These are phyloP conservation scores for Aspergillus unguis DNA, from an alignment of 2,329 filamentous ascomycete species.

Conservation along the genomic window DNA sequence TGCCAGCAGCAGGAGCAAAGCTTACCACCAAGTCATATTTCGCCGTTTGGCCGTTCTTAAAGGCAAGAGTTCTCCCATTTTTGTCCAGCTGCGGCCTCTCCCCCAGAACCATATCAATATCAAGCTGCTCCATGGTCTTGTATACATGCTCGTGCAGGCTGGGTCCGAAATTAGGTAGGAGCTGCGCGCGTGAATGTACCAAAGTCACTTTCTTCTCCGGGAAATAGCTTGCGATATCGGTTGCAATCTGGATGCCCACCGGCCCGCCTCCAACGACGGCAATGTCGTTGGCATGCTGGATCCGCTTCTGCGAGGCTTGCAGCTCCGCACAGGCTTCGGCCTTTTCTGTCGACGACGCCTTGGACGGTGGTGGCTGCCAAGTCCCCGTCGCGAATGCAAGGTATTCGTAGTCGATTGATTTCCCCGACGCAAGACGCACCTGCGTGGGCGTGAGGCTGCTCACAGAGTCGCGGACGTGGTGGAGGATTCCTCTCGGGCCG, in stretches of 20 bases:
- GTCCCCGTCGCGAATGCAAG: constrained; percentile 6
- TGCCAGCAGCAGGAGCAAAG: neutral
- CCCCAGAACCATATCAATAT: constrained; percentile 51
- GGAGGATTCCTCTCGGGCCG: neutral
- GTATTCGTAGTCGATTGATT: constrained; percentile 1
- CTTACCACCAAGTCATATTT: neutral
- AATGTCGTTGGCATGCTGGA: neutral
- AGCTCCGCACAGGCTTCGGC: neutral
- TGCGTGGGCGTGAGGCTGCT: neutral
- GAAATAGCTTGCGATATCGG: constrained; percentile 7
- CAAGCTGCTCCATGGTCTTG: constrained; percentile 45
- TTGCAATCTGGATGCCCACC: constrained; percentile 8
- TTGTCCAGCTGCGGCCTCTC: constrained; percentile 47
- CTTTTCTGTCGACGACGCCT: neutral
- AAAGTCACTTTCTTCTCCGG: constrained; percentile 5
- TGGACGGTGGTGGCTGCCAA: neutral
- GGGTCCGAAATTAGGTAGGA: constrained; percentile 53
- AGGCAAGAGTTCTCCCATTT: constrained; percentile 8
- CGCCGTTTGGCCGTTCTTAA: neutral
- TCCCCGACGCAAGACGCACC: neutral
- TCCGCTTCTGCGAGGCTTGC: neutral
- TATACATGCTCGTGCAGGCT: constrained; percentile 39
- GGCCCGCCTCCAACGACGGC: constrained; percentile 9
- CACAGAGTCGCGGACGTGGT: neutral
- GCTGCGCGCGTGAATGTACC: constrained; percentile 44